Evolutionary conservation across 2,329 filamentous ascomycete genomes (phyloP).

Genomic region (Neofusicoccum laricinum): DNA sequence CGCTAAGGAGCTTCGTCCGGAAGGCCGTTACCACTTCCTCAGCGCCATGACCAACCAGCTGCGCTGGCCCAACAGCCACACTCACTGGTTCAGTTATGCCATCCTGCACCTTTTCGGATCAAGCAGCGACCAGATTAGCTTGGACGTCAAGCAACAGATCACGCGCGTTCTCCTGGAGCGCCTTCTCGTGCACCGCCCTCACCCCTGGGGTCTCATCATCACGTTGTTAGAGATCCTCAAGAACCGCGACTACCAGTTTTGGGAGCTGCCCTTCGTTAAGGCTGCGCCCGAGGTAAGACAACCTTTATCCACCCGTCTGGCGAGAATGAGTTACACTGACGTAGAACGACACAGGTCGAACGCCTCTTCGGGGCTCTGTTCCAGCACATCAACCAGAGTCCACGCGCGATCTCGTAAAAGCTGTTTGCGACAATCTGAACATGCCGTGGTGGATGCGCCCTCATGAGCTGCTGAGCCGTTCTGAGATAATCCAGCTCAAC

Average conservation of each 20-base stretch:
- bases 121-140: conserved; percentile 59
- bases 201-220: conserved; percentile 92
- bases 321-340: neutral
- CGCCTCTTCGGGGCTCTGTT: conserved; percentile 46
- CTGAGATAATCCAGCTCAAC: neutral
- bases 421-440: neutral
- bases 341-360: conserved; percentile 39
- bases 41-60: conserved; percentile 87
- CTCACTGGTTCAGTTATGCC: conserved; percentile 86
- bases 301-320: conserved; percentile 13
- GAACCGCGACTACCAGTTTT: conserved; percentile 88
- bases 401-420: conserved; percentile 23
- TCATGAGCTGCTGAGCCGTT: neutral
- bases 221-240: conserved; percentile 87
- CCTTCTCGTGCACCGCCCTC: conserved; percentile 82
- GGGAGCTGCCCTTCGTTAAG: conserved; percentile 90
- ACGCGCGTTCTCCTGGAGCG: conserved; percentile 85
- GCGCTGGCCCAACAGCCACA: conserved; percentile 83
- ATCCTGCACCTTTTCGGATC: conserved; percentile 76
- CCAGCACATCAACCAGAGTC: conserved; percentile 47
- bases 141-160: conserved; percentile 87
- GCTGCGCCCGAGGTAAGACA: conserved; percentile 74
- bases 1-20: conserved; percentile 69
- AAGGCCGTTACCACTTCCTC: conserved; percentile 81
- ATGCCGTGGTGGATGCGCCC: neutral